Conservation (phyloP, 2,329 filamentous ascomycete species). For the Penicillium digitatum region DNA sequence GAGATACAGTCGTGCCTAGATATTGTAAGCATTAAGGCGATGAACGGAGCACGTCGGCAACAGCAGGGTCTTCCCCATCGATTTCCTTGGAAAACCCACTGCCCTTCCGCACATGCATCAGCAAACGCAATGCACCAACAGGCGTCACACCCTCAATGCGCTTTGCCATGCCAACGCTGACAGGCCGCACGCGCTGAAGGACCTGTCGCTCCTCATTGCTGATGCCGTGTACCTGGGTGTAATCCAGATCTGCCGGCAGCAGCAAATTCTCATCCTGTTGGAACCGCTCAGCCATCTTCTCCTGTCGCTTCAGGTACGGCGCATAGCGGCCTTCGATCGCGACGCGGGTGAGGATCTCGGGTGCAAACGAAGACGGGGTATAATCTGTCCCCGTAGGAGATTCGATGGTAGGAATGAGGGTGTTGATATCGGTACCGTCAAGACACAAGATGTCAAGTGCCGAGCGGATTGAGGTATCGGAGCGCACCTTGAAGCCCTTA, state of each 20-base stretch:
- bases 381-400: slow-evolving; percentile 28
- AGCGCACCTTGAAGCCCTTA: slow-evolving; percentile 65
- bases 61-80: slow-evolving; percentile 9
- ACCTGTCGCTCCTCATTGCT: slow-evolving; percentile 73
- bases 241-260: slow-evolving; percentile 73
- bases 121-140: slow-evolving; percentile 42
- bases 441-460: slow-evolving; percentile 78
- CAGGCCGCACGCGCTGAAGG: slow-evolving; percentile 67
- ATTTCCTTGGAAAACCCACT: slow-evolving; percentile 16
- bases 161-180: slow-evolving; percentile 82
- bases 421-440: slow-evolving; percentile 55
- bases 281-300: slow-evolving; percentile 62
- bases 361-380: slow-evolving; percentile 50
- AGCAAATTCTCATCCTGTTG: slow-evolving; percentile 70
- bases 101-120: slow-evolving; percentile 41
- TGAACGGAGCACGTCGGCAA: slow-evolving; percentile 12
- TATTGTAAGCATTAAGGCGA: slow-evolving; percentile 12
- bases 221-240: slow-evolving; percentile 67
- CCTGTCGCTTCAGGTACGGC: slow-evolving; percentile 76
- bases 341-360: slow-evolving; percentile 64
- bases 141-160: slow-evolving; percentile 71
- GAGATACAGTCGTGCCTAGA: neutral
- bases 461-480: slow-evolving; percentile 62
- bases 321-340: slow-evolving; percentile 80
- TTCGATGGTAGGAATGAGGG: slow-evolving; percentile 54